phyloP scores from a whole-genome alignment of 148 eudicot genomes.

The Camellia lanceoleosa region DNA sequence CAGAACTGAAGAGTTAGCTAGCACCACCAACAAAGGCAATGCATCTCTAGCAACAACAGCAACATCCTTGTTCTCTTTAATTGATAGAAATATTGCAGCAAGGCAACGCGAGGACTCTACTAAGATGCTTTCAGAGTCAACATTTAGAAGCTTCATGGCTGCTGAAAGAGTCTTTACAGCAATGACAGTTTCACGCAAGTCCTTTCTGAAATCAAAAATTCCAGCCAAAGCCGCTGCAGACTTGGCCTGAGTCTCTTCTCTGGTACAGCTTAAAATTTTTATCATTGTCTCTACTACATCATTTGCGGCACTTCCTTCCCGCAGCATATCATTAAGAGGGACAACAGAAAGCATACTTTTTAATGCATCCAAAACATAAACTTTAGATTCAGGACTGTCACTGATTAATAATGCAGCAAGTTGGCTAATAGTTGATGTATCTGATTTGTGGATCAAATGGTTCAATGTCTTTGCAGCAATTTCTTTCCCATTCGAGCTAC shows the following conservation, averaged over 20 bases:
- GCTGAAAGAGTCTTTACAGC: slow-evolving; percentile 66
- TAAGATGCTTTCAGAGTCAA: slow-evolving; percentile 63
- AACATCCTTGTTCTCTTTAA: slow-evolving; percentile 75
- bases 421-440: slow-evolving; percentile 90
- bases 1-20: slow-evolving; percentile 64
- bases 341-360: slow-evolving; percentile 82
- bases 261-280: slow-evolving; percentile 64
- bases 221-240: slow-evolving; percentile 87
- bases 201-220: slow-evolving; percentile 75
- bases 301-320: slow-evolving; percentile 92
- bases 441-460: slow-evolving; percentile 92
- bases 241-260: slow-evolving; percentile 86
- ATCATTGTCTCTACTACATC: slow-evolving; percentile 89
- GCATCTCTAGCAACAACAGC: slow-evolving; percentile 67
- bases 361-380: slow-evolving; percentile 84
- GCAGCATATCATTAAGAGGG: slow-evolving; percentile 67
- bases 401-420: slow-evolving; percentile 86
- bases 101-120: slow-evolving; percentile 68
- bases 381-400: slow-evolving; percentile 91
- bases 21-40: slow-evolving; percentile 54
- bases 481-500: slow-evolving; percentile 87
- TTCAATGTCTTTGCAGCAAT: slow-evolving; percentile 91
- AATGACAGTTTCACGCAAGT: slow-evolving; percentile 75
- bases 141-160: slow-evolving; percentile 57
- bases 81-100: slow-evolving; percentile 83